Evolutionary conservation across 495 filamentous ascomycete species (phyloP), one percentile per base, ranked within the genome.

Genomic region (Neurospora discreta): DNA sequence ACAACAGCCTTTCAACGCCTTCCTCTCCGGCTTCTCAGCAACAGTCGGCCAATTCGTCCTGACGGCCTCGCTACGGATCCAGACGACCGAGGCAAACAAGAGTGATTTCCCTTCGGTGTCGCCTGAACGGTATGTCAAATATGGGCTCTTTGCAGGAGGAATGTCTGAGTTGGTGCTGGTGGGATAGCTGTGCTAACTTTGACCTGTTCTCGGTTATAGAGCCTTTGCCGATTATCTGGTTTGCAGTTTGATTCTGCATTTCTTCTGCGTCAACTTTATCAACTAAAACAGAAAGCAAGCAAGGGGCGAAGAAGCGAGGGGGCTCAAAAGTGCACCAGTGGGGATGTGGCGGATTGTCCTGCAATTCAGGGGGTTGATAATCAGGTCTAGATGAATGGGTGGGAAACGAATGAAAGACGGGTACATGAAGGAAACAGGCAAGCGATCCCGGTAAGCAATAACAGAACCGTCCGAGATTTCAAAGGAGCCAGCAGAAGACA

Each of bases 211-310:
- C 33, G 33, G 33, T 36, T 5, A 36, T 75, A 95, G 95, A 79
- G 96, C 95, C 18, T 99, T 99, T 81, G 95, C 95, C 76, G 95
- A 99, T 86, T 99, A 90, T 77, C 89, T 98, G 73, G 93, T 98
- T 71, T 94, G 94, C 77, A 97, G 93, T 79, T 77, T 99, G 80
- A 92, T 99, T 77, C 82, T 99, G 81, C 95, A 99, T 85, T 97
- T 98, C 85, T 98, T 99, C 87, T 99, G 95, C 83, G 91, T 98
- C 76, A 98, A 99, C 85, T 99, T 99, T 81, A 98, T 99, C 84
- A 99, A 99, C 87, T 98, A 83, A 83, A 75, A 67, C 3, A 36
- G 43, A 23, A 16, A 11, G 9, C n/a, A 67, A 13, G n/a, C 4
- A 26, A 38, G 44, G 18, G 39, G 10, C 26, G 39, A 41, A 5